Evolutionary conservation across 108 stramenopile species (phyloP), one percentile per base, ranked within the genome.

Genomic region (Fragilaria crotonensis): DNA sequence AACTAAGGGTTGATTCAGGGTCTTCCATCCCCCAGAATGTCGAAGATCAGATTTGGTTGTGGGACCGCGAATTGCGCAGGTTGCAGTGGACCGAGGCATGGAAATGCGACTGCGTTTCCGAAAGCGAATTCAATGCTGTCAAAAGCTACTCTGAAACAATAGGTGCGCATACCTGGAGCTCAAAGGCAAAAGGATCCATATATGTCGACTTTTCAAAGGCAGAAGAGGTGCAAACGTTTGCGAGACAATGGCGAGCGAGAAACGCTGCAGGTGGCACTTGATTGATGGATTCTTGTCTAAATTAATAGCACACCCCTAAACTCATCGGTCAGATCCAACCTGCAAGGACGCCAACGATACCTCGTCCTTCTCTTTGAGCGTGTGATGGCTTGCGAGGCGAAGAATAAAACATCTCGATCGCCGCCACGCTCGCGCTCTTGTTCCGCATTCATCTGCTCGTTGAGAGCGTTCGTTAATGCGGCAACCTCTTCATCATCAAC

Each of bases 41-140:
- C 2, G 66, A 66, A 28, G 95, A 95, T 79, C 95, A 95, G 72
- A 76, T 95, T 30, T 71, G 62, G 52, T 72, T 95, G 27, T 95
- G 95, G 91, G 91, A 89, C 63, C 60, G 76, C 41, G 95, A 95
- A 61, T 58, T 71, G 23, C 64, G 52, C 29, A 80, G 94, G 1
- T 81, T 95, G n/a, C 49, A 59, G 3, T 78, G 80, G 78, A 76
- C 76, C 60, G 82, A 87, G 52, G 85, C 85, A 14, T 91, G 70
- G 54, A 66, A 63, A 36, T 80, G 82, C 54, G 77, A 83, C 33
- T 85, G 81, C 33, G 50, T 80, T 29, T 64, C 79, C 67, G 57
- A 48, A 14, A 80, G 79, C 4, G 88, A 90, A 64, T 90, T 78
- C 62, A 57, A 69, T n/a, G 84, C 88, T 9, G 82, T 85, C 27